Evolutionary conservation across 192 early-diverging fungal genomes (phyloP).

Genomic region (Backusella parvicylindrica): DNA sequence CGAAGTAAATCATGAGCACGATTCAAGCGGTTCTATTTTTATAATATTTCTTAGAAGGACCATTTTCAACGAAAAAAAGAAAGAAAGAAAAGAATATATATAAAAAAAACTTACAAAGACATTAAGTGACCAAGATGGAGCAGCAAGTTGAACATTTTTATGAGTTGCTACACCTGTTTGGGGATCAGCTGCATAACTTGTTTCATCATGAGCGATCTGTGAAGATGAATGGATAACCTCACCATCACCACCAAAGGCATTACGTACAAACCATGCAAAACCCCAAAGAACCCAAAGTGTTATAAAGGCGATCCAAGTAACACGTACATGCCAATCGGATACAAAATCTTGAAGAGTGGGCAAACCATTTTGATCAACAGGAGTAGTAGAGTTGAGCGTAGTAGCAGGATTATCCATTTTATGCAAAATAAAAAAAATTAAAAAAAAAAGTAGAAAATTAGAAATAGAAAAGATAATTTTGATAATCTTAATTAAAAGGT

Average conservation of each 20-base stretch:
- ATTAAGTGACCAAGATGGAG: conserved; percentile 4
- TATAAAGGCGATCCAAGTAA: conserved; percentile 28
- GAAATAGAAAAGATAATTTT: background rate
- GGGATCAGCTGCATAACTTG: background rate
- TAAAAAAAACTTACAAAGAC: conserved; percentile 16
- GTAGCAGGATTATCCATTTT: background rate
- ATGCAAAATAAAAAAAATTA: background rate
- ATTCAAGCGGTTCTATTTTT: conserved; percentile 20
- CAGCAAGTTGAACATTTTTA: background rate
- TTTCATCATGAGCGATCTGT: background rate
- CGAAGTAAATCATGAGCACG: conserved; percentile 27
- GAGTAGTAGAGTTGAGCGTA: background rate
- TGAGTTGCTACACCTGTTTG: background rate
- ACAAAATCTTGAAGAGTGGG: background rate
- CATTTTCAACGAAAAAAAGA: background rate
- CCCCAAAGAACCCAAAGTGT: conserved; percentile 34
- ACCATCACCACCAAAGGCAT: conserved; percentile 19
- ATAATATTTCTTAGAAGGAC: background rate
- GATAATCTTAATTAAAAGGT: background rate
- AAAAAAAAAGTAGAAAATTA: too few relatives aligned
- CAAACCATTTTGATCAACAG: background rate
- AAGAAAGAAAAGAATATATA: background rate
- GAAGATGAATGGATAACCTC: background rate
- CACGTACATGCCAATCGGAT: conserved; percentile 19
- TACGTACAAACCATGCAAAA: conserved; percentile 25